A percentile compares a stretch with the other conserved stretches of the same genome.
Evolutionary conservation across 495 filamentous ascomycete genomes (phyloP).

Genomic region (Chaetomidium leptoderma): DNA sequence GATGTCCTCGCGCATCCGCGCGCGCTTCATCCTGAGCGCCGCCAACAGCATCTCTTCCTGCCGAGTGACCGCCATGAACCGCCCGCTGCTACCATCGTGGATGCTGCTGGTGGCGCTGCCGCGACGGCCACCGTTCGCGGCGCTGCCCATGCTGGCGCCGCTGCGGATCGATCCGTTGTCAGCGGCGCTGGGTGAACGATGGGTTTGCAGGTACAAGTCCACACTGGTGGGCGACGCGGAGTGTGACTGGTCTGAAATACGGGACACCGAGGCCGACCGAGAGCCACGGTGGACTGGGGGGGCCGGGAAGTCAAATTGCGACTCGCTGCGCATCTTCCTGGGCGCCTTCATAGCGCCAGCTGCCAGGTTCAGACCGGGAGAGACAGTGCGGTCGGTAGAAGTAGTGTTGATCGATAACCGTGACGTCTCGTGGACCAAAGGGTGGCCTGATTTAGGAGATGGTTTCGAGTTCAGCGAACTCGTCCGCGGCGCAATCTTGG

Average conservation of each 20-base stretch:
- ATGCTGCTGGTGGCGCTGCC: conserved; percentile 27
- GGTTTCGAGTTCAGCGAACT: conserved; percentile 22
- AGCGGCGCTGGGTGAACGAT: conserved; percentile 12
- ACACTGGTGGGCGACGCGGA: conserved; percentile 46
- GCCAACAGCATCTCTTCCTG: conserved; percentile 82
- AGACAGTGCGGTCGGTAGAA: conserved; percentile 17
- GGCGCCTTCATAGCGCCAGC: conserved; percentile 15
- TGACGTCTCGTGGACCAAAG: conserved; percentile 13
- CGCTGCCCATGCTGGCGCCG: conserved; percentile 21
- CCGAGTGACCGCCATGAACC: conserved; percentile 78
- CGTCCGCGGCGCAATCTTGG: conserved; percentile 19
- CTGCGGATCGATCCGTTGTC: conserved; percentile 28
- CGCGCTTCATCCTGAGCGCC: conserved; percentile 72
- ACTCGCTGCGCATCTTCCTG: conserved; percentile 10
- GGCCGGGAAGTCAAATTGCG: conserved; percentile 28
- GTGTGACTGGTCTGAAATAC: conserved; percentile 40
- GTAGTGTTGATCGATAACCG: conserved; percentile 20
- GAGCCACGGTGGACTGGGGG: conserved; percentile 19
- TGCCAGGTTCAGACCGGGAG: background rate
- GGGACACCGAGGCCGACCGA: conserved; percentile 14
- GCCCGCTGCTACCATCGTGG: conserved; percentile 45
- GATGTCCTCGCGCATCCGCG: conserved; percentile 68
- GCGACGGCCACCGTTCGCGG: conserved; percentile 15
- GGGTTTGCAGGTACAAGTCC: conserved; percentile 40
- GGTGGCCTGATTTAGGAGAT: conserved; percentile 4